These are phyloP conservation scores for Gracilaria vermiculophylla DNA, from an alignment of 23 red algal species.

Conservation along the genomic window DNA sequence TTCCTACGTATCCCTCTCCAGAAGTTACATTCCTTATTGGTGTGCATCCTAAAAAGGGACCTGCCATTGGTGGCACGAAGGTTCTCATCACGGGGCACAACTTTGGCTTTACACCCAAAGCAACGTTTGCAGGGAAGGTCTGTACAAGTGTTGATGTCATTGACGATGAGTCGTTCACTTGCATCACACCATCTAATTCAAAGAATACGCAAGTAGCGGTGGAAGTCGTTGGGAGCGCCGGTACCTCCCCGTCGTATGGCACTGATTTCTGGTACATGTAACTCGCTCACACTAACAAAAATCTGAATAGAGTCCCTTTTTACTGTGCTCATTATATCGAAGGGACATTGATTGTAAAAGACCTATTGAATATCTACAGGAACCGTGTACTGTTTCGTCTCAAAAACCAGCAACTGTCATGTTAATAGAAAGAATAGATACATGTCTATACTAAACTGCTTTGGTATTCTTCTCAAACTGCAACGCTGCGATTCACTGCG, in stretches of 20 bases:
- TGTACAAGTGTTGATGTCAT: conserved; percentile 55
- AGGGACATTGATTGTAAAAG: neutral
- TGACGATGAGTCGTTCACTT: conserved; percentile 47
- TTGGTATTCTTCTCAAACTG: neutral
- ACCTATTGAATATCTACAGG: neutral
- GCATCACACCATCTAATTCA: conserved; percentile 10
- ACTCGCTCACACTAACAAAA: neutral
- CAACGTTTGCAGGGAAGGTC: conserved; percentile 52
- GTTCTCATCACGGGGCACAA: conserved; percentile 55
- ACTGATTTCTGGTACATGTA: conserved; percentile 62
- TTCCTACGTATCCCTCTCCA: conserved; percentile 27
- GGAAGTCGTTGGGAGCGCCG: conserved; percentile 15
- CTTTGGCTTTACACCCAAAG: conserved; percentile 53
- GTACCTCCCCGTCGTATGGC: conserved; percentile 55
- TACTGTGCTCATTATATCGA: neutral
- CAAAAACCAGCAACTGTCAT: neutral
- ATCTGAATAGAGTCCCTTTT: neutral
- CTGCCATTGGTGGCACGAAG: conserved; percentile 52
- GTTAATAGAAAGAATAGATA: neutral
- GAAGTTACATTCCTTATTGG: conserved; percentile 66
- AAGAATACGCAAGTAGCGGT: conserved; percentile 41
- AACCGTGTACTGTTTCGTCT: neutral
- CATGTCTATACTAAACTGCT: neutral
- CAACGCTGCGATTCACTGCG: no score
- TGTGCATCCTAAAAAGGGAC: conserved; percentile 53